phyloP scores from a whole-genome alignment of 179 eudicot species.

The Beta lomatogona region DNA sequence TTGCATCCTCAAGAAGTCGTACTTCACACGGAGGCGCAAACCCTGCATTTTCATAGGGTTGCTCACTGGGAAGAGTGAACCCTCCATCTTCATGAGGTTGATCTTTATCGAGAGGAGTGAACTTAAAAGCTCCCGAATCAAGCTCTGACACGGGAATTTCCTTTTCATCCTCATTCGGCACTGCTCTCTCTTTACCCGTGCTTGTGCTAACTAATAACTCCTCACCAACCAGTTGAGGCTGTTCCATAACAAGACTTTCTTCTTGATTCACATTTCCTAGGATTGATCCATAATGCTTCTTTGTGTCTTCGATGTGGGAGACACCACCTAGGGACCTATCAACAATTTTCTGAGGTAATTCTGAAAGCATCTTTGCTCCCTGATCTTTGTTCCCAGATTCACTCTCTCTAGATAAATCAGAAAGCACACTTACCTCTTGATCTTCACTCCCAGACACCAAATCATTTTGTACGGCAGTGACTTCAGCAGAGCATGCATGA shows the following conservation, averaged over 20 bases:
- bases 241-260: slow-evolving; percentile 17
- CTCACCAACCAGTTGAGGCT: slow-evolving; percentile 12
- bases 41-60: no score
- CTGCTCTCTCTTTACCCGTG: neutral
- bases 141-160: neutral
- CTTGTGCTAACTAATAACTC: neutral
- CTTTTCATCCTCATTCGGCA: neutral
- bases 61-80: no score
- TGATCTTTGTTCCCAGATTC: neutral
- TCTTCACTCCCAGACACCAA: neutral
- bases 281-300: neutral
- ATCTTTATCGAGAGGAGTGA: neutral
- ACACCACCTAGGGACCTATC: neutral
- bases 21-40: no score
- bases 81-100: no score
- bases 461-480: neutral
- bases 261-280: slow-evolving; percentile 2
- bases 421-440: no score
- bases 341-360: slow-evolving; percentile 8
- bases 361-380: slow-evolving; percentile 9
- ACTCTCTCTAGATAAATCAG: no score
- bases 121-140: neutral
- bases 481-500: neutral
- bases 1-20: no score
- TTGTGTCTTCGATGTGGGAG: neutral